phyloP scores from a whole-genome alignment of 768 basidiomycete species.

The Amanita pallidorosea region DNA sequence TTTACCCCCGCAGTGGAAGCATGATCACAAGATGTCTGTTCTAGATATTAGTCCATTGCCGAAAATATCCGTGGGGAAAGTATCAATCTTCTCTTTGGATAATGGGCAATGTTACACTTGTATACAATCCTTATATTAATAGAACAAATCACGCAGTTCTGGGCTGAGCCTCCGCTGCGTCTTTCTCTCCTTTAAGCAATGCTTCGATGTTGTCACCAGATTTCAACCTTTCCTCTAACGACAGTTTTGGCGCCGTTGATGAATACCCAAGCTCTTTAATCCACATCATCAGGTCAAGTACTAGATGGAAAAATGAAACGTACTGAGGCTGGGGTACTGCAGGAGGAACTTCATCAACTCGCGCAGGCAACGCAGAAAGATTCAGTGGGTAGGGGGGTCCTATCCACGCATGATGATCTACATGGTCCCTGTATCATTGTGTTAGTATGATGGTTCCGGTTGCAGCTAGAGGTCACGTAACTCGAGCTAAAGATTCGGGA shows the following conservation, averaged over 20 bases:
- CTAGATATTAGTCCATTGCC: no score
- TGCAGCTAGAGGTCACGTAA: slow-evolving; percentile 17
- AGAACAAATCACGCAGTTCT: no score
- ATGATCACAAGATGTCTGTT: no score
- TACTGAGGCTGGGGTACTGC: slow-evolving; percentile 60
- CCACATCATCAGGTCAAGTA: not conserved
- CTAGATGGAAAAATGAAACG: slow-evolving; percentile 13
- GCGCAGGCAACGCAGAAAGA: slow-evolving; percentile 41
- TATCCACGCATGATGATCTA: slow-evolving; percentile 62
- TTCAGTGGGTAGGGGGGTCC: slow-evolving; percentile 63
- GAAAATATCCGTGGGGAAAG: no score
- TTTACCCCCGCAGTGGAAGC: no score
- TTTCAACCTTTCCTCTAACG: slow-evolving; percentile 49
- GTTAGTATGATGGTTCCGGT: not conserved
- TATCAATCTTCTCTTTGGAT: no score
- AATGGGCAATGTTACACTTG: no score
- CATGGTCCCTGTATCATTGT: slow-evolving; percentile 48
- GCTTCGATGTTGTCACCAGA: slow-evolving; percentile 54
- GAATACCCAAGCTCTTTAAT: slow-evolving; percentile 61
- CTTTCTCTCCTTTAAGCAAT: slow-evolving; percentile 36
- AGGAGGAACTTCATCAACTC: slow-evolving; percentile 43
- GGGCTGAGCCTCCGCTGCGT: no score
- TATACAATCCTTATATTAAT: no score
- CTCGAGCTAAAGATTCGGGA: slow-evolving; percentile 29
- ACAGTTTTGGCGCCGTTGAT: slow-evolving; percentile 33